Percentiles rank a stretch among this genome's conserved stretches.
phyloP scores from a whole-genome alignment of 805 yeast species.

The Candida boleticola region DNA sequence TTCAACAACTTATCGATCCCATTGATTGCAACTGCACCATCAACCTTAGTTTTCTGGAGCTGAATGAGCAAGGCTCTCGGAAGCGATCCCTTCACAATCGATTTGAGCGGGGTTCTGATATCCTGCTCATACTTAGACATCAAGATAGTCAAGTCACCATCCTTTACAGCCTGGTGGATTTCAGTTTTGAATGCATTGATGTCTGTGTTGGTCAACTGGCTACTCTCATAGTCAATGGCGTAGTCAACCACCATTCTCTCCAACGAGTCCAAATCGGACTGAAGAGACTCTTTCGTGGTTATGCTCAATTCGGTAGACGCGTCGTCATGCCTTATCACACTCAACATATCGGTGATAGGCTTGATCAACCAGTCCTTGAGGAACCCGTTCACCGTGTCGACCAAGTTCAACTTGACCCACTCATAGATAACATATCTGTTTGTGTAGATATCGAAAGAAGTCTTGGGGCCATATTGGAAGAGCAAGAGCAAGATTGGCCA shows the following conservation, averaged over 20 bases:
- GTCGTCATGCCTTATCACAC: slow-evolving; percentile 84
- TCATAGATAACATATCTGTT: slow-evolving; percentile 51
- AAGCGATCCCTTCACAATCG: slow-evolving; percentile 65
- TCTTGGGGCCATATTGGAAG: slow-evolving; percentile 53
- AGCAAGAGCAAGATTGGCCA: slow-evolving; percentile 60
- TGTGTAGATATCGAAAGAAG: slow-evolving; percentile 41
- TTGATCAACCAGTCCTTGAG: slow-evolving; percentile 79
- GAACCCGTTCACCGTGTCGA: slow-evolving; percentile 66
- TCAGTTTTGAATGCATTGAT: slow-evolving; percentile 19
- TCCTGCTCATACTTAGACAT: slow-evolving; percentile 81
- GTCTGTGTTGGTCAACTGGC: slow-evolving; percentile 11
- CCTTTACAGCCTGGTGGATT: slow-evolving; percentile 50
- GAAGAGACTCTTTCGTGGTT: slow-evolving; percentile 73
- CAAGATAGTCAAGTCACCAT: slow-evolving; percentile 78
- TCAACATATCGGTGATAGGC: slow-evolving; percentile 69
- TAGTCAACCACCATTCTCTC: slow-evolving; percentile 87
- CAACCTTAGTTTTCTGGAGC: slow-evolving; percentile 94
- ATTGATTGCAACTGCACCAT: slow-evolving; percentile 82
- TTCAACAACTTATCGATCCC: slow-evolving; percentile 89
- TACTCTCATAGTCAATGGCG: slow-evolving; percentile 29
- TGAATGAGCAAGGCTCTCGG: slow-evolving; percentile 80
- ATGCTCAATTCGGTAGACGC: slow-evolving; percentile 63
- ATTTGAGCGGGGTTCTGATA: slow-evolving; percentile 64
- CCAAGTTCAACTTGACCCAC: slow-evolving; percentile 58
- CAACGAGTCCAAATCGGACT: slow-evolving; percentile 74